phyloP scores from a whole-genome alignment of 768 basidiomycete genomes.

The Postia placenta region DNA sequence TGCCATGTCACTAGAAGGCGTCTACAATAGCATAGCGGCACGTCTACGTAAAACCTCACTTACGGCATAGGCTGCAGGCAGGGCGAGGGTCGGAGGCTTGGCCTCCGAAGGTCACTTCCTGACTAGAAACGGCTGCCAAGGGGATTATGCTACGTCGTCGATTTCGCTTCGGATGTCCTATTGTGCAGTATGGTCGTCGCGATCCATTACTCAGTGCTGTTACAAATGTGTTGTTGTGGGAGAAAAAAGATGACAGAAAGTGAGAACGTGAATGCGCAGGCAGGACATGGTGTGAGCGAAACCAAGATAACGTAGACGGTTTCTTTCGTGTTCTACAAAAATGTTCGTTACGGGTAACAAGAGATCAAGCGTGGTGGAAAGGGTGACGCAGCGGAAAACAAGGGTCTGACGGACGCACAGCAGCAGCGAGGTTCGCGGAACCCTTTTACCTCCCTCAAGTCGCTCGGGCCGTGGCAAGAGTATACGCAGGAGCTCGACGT shows the following conservation, averaged over 20 bases:
- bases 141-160: neutral
- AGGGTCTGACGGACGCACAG: no score
- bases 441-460: no score
- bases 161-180: neutral
- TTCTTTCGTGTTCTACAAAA: slow-evolving; percentile 16
- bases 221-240: slow-evolving; percentile 7
- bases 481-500: no score
- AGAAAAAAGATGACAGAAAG: slow-evolving; percentile 7
- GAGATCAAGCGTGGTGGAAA: neutral
- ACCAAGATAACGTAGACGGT: slow-evolving; percentile 15
- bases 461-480: no score
- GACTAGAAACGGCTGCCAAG: neutral
- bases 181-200: slow-evolving; percentile 11
- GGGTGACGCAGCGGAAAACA: no score
- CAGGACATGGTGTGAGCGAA: slow-evolving; percentile 10
- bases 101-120: no score
- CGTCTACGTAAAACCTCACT: no score
- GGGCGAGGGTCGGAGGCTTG: no score
- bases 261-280: neutral
- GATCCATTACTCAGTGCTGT: slow-evolving; percentile 13
- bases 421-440: no score
- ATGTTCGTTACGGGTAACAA: neutral
- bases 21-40: no score
- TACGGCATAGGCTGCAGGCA: no score
- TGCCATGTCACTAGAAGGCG: no score